phyloP scores from a whole-genome alignment of 176 grass and related monocot species.

The Bonia amplexicaulis region DNA sequence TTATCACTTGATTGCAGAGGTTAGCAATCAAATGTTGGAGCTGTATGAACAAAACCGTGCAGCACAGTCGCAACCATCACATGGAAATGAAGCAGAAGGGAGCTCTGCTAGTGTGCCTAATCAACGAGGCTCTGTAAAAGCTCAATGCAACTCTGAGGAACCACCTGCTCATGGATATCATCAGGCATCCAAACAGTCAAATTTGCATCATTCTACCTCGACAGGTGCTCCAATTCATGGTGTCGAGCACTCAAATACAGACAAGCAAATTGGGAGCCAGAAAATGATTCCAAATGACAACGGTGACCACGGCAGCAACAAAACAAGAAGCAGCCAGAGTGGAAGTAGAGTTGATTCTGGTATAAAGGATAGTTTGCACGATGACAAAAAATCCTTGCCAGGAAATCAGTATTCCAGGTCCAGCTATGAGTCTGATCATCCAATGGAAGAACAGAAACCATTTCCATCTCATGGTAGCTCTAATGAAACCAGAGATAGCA shows the following conservation, averaged over 20 bases:
- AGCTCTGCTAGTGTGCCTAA: slow-evolving; percentile 65
- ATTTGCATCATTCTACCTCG: slow-evolving; percentile 19
- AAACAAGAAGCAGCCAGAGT: slow-evolving; percentile 29
- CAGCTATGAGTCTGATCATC: slow-evolving; percentile 21
- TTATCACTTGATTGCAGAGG: slow-evolving; percentile 42
- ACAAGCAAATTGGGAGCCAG: slow-evolving; percentile 40
- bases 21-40: slow-evolving; percentile 96
- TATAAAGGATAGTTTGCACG: slow-evolving; percentile 19
- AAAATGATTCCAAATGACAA: slow-evolving; percentile 27
- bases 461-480: slow-evolving; percentile 14
- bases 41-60: slow-evolving; percentile 73
- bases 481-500: slow-evolving; percentile 32
- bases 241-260: slow-evolving; percentile 22
- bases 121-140: slow-evolving; percentile 46
- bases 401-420: slow-evolving; percentile 27
- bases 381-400: slow-evolving; percentile 13
- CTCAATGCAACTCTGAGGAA: slow-evolving; percentile 45
- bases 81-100: slow-evolving; percentile 72
- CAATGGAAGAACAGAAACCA: slow-evolving; percentile 29
- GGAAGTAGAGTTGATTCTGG: slow-evolving; percentile 32
- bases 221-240: slow-evolving; percentile 29
- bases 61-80: slow-evolving; percentile 36
- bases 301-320: slow-evolving; percentile 5
- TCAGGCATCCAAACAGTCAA: slow-evolving; percentile 36
- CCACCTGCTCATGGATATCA: slow-evolving; percentile 34